These are phyloP conservation scores for Alternaria ventricosa DNA, from an alignment of 2,329 filamentous ascomycete genomes.

Conservation along the genomic window DNA sequence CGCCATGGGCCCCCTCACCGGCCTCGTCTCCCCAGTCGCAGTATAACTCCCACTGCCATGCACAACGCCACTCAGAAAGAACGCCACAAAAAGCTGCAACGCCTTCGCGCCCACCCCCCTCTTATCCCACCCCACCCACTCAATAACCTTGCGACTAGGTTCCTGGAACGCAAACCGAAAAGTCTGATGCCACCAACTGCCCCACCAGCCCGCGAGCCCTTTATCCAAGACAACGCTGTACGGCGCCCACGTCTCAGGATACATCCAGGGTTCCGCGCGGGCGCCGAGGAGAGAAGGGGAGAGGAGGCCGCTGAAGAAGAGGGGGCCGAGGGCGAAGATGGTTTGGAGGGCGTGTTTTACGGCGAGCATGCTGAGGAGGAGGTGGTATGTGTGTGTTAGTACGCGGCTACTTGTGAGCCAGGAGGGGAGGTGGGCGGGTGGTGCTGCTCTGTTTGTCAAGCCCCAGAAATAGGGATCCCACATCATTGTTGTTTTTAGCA, in stretches of 20 bases:
- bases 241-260: constrained; percentile 64
- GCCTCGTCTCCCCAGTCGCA: constrained; percentile 59
- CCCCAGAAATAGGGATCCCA: constrained; percentile 80
- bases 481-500: constrained; percentile 71
- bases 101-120: constrained; percentile 47
- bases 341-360: constrained; percentile 67
- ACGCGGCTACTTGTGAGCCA: constrained; percentile 50
- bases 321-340: constrained; percentile 65
- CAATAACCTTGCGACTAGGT: constrained; percentile 60
- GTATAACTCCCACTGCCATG: constrained; percentile 76
- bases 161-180: constrained; percentile 77
- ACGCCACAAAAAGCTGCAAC: constrained; percentile 61
- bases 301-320: constrained; percentile 66
- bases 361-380: constrained; percentile 61
- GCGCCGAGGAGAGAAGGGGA: constrained; percentile 66
- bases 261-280: constrained; percentile 66
- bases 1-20: constrained; percentile 59
- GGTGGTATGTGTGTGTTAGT: constrained; percentile 63
- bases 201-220: constrained; percentile 84
- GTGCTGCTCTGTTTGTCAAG: constrained; percentile 51
- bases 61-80: constrained; percentile 70
- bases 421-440: constrained; percentile 55
- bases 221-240: constrained; percentile 65
- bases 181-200: constrained; percentile 87
- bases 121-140: constrained; percentile 33